Conservation (phyloP, 768 basidiomycete genomes). For the Leccinellum albellum region DNA sequence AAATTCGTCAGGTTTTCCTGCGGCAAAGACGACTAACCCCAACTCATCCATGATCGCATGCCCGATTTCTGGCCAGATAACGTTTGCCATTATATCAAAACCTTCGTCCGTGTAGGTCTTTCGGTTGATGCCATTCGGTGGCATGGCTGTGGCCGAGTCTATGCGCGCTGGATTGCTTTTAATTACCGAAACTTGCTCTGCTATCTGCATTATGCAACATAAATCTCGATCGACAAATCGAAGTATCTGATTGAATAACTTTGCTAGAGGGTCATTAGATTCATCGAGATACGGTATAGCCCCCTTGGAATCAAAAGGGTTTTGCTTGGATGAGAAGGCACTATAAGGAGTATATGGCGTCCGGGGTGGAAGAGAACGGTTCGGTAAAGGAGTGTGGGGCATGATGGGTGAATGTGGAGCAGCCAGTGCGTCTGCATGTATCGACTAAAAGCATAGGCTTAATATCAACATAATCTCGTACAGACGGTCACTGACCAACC, state of each 20-base stretch:
- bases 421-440: constrained; percentile 65
- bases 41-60: constrained; percentile 80
- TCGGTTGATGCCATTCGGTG: constrained; percentile 1
- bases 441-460: constrained; percentile 47
- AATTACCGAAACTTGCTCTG: constrained; percentile 56
- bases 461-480: background rate
- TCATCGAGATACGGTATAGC: constrained; percentile 56
- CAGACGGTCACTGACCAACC: constrained; percentile 47
- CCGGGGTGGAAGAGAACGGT: constrained; percentile 42
- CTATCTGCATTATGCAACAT: constrained; percentile 68
- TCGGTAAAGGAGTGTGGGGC: constrained; percentile 67
- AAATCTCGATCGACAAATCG: constrained; percentile 78
- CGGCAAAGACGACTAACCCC: constrained; percentile 81
- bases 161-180: constrained; percentile 38
- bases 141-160: constrained; percentile 3
- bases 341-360: constrained; percentile 54
- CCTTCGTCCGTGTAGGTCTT: constrained; percentile 30
- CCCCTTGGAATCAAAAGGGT: constrained; percentile 34
- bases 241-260: constrained; percentile 78
- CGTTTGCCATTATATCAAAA: constrained; percentile 84
- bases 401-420: constrained; percentile 71
- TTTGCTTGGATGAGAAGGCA: constrained; percentile 42
- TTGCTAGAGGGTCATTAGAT: constrained; percentile 62
- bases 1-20: constrained; percentile 87
- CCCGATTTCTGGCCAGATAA: constrained; percentile 85